A percentile compares a stretch with the other conserved stretches of the same genome.
Evolutionary conservation across 2,329 filamentous ascomycete genomes (phyloP).

Genomic region (Graphilbum fragrans): DNA sequence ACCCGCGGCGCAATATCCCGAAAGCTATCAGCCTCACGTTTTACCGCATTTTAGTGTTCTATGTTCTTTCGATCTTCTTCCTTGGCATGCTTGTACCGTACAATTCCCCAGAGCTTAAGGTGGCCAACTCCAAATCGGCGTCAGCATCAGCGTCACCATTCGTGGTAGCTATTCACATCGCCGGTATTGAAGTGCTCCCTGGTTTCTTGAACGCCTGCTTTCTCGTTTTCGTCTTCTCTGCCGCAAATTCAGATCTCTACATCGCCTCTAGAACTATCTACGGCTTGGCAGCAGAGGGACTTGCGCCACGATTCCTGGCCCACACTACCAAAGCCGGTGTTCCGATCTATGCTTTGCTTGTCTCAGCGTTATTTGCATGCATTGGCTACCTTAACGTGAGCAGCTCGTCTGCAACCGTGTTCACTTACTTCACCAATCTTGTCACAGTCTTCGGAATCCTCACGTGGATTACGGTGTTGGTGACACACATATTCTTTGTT

Average conservation of each 20-base stretch:
- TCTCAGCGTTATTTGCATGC: slow-evolving; percentile 20
- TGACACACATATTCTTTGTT: slow-evolving; percentile 25
- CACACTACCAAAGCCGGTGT: slow-evolving; percentile 22
- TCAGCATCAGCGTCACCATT: slow-evolving; percentile 48
- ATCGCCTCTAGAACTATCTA: slow-evolving; percentile 27
- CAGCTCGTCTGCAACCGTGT: slow-evolving; percentile 21
- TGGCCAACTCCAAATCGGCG: slow-evolving; percentile 23
- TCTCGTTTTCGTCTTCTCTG: slow-evolving; percentile 42
- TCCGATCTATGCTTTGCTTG: slow-evolving; percentile 22
- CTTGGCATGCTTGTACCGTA: slow-evolving; percentile 57
- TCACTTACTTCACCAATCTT: slow-evolving; percentile 27
- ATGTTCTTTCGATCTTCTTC: slow-evolving; percentile 50
- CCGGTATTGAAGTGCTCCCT: slow-evolving; percentile 35
- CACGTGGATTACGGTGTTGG: slow-evolving; percentile 27
- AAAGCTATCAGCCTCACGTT: slow-evolving; percentile 57
- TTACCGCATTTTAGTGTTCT: slow-evolving; percentile 58
- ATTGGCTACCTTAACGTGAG: slow-evolving; percentile 28
- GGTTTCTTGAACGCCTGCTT: slow-evolving; percentile 49
- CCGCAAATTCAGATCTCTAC: slow-evolving; percentile 47
- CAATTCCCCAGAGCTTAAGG: slow-evolving; percentile 26
- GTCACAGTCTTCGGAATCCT: slow-evolving; percentile 28
- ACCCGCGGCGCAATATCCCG: slow-evolving; percentile 53
- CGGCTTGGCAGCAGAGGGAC: slow-evolving; percentile 23
- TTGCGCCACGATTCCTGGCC: slow-evolving; percentile 23
- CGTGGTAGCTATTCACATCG: slow-evolving; percentile 6